Evolutionary conservation across 2,329 filamentous ascomycete species (phyloP), one percentile per base, ranked within the genome.

Genomic region (Calonectria multiphialidica): DNA sequence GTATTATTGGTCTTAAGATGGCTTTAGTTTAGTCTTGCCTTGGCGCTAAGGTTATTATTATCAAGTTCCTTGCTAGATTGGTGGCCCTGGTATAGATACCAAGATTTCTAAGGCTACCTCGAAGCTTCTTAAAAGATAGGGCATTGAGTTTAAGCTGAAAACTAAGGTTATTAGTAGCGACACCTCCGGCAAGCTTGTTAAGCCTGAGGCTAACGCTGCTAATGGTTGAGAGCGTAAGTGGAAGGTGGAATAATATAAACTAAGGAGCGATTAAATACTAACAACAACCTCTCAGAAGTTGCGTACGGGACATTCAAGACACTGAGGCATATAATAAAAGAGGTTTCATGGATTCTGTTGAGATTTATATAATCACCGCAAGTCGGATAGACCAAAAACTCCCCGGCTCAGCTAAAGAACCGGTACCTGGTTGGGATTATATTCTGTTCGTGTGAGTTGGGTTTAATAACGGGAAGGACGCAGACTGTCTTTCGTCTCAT

Each of bases 1-100:
- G 97, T 84, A 99, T 99, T 85, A 99, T 99, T 82, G 97, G 97
- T 83, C 92, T 99, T 49, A 97, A 99, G 87, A 99, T 99, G 97
- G 95, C 88, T 76, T 98, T 96, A 65, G 97, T 99, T 66, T 99
- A 97, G 97, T 98, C 95, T 73, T 91, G 97, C 81, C 90, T 99
- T 74, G 97, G 97, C 75, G 86, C 95, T 76, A 95, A 98, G 86
- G 97, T 99, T 72, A 99, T 97, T 74, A 96, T 99, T 71, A 96
- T 99, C 70, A 97, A 99, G 87, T 99, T 97, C 87, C 89, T 99
- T 70, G 92, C 81, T 96, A 98, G 88, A 98, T 99, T 78, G 97
- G 97, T 86, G 97, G 97, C 71, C 97, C 97, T 61, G 97, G 97
- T 80, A 99, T 99, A 97, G 97, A 99, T 83, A 86, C 90, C 59